These are phyloP conservation scores for Tolypocladium inflatum DNA, from an alignment of 2,329 filamentous ascomycete genomes.

Conservation along the genomic window DNA sequence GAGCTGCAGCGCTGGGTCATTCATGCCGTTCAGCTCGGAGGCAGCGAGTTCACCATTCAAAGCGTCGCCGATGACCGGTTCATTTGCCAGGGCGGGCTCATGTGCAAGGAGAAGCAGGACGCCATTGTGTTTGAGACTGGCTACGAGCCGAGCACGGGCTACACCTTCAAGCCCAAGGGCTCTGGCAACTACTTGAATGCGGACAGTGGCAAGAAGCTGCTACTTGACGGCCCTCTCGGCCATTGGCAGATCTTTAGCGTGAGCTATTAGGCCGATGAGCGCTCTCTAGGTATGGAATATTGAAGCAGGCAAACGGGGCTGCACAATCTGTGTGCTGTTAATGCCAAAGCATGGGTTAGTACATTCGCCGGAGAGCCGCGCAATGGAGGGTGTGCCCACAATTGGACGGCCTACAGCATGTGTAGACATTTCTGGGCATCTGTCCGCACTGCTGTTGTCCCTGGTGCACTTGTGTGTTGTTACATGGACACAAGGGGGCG, in stretches of 20 bases:
- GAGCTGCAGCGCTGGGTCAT: constrained; percentile 38
- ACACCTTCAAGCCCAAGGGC: constrained; percentile 7
- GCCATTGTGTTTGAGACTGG: constrained; percentile 9
- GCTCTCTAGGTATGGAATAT: not conserved
- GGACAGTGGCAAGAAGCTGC: not conserved
- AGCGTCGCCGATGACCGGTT: constrained; percentile 13
- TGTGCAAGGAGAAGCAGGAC: constrained; percentile 1
- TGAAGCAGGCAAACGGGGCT: no score
- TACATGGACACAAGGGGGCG: no score
- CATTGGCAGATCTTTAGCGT: not conserved
- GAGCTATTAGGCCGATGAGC: not conserved
- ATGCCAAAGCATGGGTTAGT: not conserved
- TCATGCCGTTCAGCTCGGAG: constrained; percentile 23
- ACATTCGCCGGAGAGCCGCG: not conserved
- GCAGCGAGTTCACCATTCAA: constrained; percentile 14
- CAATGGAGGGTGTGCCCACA: no score
- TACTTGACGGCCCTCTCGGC: not conserved
- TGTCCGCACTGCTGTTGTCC: no score
- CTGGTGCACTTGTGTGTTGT: no score
- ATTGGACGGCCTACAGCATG: no score
- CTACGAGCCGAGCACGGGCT: constrained; percentile 10
- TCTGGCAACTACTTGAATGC: constrained; percentile 1
- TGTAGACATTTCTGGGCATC: no score
- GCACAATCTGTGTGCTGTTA: no score
- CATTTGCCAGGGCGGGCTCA: constrained; percentile 5